A percentile compares a stretch with the other conserved stretches of the same genome.
These are phyloP conservation scores for Coniella vitis DNA, from an alignment of 2,329 filamentous ascomycete genomes.

Conservation along the genomic window DNA sequence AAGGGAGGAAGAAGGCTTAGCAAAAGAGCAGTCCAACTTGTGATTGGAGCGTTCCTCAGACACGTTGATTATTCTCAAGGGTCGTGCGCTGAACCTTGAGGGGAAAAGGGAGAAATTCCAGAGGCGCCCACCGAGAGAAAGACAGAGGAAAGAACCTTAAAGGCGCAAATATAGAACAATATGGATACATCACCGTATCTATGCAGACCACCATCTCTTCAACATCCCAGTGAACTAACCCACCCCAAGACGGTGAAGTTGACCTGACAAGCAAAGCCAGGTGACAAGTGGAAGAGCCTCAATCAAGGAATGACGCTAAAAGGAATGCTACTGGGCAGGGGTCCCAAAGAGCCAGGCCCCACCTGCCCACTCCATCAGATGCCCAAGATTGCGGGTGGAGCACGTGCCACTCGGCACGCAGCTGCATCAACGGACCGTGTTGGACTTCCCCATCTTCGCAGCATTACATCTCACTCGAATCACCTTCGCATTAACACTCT, in stretches of 20 bases:
- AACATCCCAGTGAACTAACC: too few relatives aligned
- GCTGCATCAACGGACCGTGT: not conserved
- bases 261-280: not conserved
- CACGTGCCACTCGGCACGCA: slow-evolving; percentile 6
- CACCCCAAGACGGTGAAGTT: too few relatives aligned
- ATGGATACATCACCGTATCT: too few relatives aligned
- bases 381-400: not conserved
- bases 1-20: not conserved
- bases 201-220: too few relatives aligned
- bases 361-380: not conserved
- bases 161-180: too few relatives aligned
- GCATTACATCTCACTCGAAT: not conserved
- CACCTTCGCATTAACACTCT: not conserved
- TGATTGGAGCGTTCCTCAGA: too few relatives aligned
- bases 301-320: slow-evolving; percentile 2
- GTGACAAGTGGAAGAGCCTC: slow-evolving; percentile 7
- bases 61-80: too few relatives aligned
- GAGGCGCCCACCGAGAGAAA: too few relatives aligned
- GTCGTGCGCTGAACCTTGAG: too few relatives aligned
- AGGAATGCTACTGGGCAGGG: not conserved
- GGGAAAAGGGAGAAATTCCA: too few relatives aligned
- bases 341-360: not conserved
- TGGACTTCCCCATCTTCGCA: slow-evolving; percentile 1
- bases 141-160: too few relatives aligned
- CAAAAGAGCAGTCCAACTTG: not conserved